Percentiles rank a stretch among this genome's conserved stretches.
phyloP scores from a whole-genome alignment of 768 basidiomycete species.

The Pleurotus cornucopiae region DNA sequence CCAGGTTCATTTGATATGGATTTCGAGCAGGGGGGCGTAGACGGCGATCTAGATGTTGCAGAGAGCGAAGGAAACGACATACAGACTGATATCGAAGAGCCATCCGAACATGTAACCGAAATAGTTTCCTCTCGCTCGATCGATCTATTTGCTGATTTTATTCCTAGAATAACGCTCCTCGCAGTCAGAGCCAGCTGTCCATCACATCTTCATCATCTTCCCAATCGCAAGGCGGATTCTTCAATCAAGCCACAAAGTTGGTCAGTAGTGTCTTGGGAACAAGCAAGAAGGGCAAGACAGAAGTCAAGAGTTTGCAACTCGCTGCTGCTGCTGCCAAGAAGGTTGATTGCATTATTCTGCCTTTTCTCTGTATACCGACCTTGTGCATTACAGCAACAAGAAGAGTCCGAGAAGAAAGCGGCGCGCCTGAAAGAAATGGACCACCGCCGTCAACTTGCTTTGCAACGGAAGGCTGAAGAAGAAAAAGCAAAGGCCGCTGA shows the following conservation, averaged over 20 bases:
- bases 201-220: constrained; percentile 42
- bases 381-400: constrained; percentile 67
- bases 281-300: constrained; percentile 67
- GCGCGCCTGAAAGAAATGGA: constrained; percentile 79
- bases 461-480: constrained; percentile 76
- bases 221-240: constrained; percentile 56
- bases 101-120: not conserved
- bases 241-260: constrained; percentile 67
- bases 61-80: constrained; percentile 37
- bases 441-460: constrained; percentile 63
- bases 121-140: not conserved
- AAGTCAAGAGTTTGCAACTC: constrained; percentile 78
- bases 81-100: not conserved
- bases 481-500: constrained; percentile 61
- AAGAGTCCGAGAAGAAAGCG: constrained; percentile 78
- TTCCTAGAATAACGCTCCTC: constrained; percentile 21
- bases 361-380: constrained; percentile 5
- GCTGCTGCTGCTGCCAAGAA: constrained; percentile 86
- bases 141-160: constrained; percentile 7
- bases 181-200: constrained; percentile 55
- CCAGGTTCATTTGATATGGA: constrained; percentile 34
- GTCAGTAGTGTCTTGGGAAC: constrained; percentile 64
- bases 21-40: constrained; percentile 29
- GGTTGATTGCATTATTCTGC: constrained; percentile 40
- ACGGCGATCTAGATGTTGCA: constrained; percentile 15